Evolutionary conservation across 495 filamentous ascomycete species (phyloP).

Genomic region (Talaromyces proteolyticus): DNA sequence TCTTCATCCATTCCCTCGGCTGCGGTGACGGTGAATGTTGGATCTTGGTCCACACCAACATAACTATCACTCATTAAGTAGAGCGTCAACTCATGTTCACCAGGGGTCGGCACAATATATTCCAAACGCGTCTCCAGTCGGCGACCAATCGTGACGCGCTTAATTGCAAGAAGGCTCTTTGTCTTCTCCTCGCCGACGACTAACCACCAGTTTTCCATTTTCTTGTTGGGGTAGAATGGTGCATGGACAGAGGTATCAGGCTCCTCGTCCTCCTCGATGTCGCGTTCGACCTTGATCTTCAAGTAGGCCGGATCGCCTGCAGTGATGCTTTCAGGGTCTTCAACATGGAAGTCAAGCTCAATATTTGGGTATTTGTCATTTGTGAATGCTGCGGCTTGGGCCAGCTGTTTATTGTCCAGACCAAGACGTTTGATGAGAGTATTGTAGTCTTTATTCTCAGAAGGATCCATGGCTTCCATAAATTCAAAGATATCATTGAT

Average conservation of each 20-base stretch:
- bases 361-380: constrained; percentile 94
- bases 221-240: constrained; percentile 86
- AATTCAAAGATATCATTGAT: constrained; percentile 95
- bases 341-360: constrained; percentile 80
- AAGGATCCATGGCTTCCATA: constrained; percentile 97
- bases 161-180: constrained; percentile 84
- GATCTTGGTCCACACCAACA: constrained; percentile 94
- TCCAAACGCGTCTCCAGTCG: constrained; percentile 76
- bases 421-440: constrained; percentile 69
- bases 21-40: constrained; percentile 75
- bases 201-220: constrained; percentile 98
- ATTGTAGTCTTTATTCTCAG: constrained; percentile 75
- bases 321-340: constrained; percentile 71
- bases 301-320: constrained; percentile 79
- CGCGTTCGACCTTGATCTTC: constrained; percentile 80
- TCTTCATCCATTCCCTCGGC: constrained; percentile 96
- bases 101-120: constrained; percentile 79
- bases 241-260: constrained; percentile 84
- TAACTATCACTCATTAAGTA: constrained; percentile 98
- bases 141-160: constrained; percentile 80
- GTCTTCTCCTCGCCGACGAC: constrained; percentile 85
- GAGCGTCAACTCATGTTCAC: constrained; percentile 81
- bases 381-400: constrained; percentile 90
- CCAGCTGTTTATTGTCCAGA: constrained; percentile 75
- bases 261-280: constrained; percentile 70